Conservation (phyloP, 768 basidiomycete species). For the Termitomyces sp. region DNA sequence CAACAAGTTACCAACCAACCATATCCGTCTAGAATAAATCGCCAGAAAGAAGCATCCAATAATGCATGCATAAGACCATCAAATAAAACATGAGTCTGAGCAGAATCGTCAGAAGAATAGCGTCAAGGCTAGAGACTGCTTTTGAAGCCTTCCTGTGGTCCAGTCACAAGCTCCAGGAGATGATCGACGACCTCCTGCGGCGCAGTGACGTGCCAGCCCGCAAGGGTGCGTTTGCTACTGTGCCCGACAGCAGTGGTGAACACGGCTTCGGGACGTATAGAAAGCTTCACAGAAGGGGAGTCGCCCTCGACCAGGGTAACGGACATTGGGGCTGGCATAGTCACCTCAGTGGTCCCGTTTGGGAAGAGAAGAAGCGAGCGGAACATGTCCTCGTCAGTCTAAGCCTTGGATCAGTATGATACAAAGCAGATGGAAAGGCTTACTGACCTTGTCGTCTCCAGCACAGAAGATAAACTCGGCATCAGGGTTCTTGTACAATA, state of each 20-base stretch:
- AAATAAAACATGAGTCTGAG: neutral
- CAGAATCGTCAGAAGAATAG: too few relatives aligned
- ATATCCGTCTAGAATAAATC: neutral
- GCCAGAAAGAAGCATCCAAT: neutral
- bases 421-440: neutral
- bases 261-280: constrained; percentile 60
- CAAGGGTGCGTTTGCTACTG: constrained; percentile 82
- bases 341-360: constrained; percentile 30
- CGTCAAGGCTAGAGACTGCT: neutral
- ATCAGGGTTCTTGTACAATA: constrained; percentile 89
- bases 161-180: constrained; percentile 55
- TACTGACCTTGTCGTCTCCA: constrained; percentile 87
- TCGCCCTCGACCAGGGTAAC: constrained; percentile 47
- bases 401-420: neutral
- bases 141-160: neutral
- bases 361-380: constrained; percentile 70
- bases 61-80: neutral
- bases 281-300: constrained; percentile 46
- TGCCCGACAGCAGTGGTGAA: constrained; percentile 96
- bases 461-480: constrained; percentile 97
- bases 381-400: constrained; percentile 99
- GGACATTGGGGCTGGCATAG: constrained; percentile 43
- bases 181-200: constrained; percentile 83
- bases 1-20: neutral
- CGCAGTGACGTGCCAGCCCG: constrained; percentile 87